Evolutionary conservation across 441 rosid genomes (phyloP).

Genomic region (Francoa sonchifolia): DNA sequence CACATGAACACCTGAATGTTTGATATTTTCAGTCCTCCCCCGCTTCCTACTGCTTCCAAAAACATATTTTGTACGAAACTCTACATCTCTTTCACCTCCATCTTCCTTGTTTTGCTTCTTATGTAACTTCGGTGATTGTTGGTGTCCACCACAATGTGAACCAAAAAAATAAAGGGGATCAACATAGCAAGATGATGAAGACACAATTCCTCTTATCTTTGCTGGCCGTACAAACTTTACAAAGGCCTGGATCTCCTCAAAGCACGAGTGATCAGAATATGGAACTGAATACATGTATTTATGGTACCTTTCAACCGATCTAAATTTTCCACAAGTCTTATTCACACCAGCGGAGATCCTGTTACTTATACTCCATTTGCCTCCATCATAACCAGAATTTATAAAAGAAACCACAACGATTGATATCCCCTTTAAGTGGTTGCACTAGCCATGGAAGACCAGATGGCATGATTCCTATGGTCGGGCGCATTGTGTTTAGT

Average conservation of each 20-base stretch:
- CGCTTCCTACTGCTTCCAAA: slow-evolving; percentile 15
- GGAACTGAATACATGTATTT: slow-evolving; percentile 42
- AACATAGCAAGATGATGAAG: slow-evolving; percentile 45
- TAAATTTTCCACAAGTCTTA: slow-evolving; percentile 10
- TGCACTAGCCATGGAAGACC: slow-evolving; percentile 65
- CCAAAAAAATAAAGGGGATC: slow-evolving; percentile 60
- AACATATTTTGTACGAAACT: slow-evolving; percentile 13
- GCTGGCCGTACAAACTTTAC: slow-evolving; percentile 47
- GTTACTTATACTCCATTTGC: slow-evolving; percentile 14
- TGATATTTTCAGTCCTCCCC: slow-evolving; percentile 10
- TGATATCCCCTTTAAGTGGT: slow-evolving; percentile 25
- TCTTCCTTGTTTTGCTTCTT: slow-evolving; percentile 14
- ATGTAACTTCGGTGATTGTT: slow-evolving; percentile 15
- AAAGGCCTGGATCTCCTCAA: slow-evolving; percentile 49
- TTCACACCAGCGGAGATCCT: slow-evolving; percentile 1
- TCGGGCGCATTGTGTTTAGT: slow-evolving; percentile 44
- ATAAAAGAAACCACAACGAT: slow-evolving; percentile 28
- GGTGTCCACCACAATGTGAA: slow-evolving; percentile 26
- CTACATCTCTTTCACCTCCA: slow-evolving; percentile 10
- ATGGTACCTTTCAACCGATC: slow-evolving; percentile 31
- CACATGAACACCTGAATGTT: slow-evolving; percentile 8
- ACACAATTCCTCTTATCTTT: slow-evolving; percentile 54
- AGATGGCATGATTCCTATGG: slow-evolving; percentile 79
- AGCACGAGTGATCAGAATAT: slow-evolving; percentile 74
- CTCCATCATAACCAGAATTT: slow-evolving; percentile 15